Percentiles rank a stretch among this genome's conserved stretches.
phyloP scores from a whole-genome alignment of 164 flowering plant species.

The Pachysandra terminalis region DNA sequence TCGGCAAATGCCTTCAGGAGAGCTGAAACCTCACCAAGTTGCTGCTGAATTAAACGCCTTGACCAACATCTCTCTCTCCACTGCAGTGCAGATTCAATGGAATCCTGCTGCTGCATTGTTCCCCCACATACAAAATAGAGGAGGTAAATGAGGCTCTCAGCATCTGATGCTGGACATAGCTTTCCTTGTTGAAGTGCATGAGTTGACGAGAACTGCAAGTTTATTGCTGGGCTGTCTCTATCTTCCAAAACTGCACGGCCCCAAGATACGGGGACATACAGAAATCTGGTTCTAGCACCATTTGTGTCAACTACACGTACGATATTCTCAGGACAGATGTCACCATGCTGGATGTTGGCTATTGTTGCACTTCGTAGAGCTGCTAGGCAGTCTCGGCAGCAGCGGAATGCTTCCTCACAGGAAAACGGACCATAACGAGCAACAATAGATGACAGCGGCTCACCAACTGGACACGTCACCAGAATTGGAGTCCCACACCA shows the following conservation, averaged over 20 bases:
- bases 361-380: slow-evolving; percentile 55
- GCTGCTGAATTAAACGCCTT: slow-evolving; percentile 61
- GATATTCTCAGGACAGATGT: slow-evolving; percentile 75
- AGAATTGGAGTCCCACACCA: slow-evolving; percentile 86
- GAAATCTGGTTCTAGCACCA: slow-evolving; percentile 24
- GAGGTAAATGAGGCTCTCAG: slow-evolving; percentile 75
- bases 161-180: slow-evolving; percentile 77
- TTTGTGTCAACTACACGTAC: slow-evolving; percentile 35
- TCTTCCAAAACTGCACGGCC: slow-evolving; percentile 87
- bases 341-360: slow-evolving; percentile 74
- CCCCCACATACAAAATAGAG: slow-evolving; percentile 64
- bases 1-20: slow-evolving; percentile 82
- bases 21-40: slow-evolving; percentile 78
- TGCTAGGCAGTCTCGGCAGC: slow-evolving; percentile 73
- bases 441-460: slow-evolving; percentile 45
- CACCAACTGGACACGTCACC: slow-evolving; percentile 70
- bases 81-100: slow-evolving; percentile 74
- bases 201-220: slow-evolving; percentile 75
- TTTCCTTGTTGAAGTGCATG: slow-evolving; percentile 83
- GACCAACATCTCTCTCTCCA: slow-evolving; percentile 85
- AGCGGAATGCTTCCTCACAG: slow-evolving; percentile 53
- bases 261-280: slow-evolving; percentile 51
- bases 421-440: slow-evolving; percentile 45
- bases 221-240: slow-evolving; percentile 72
- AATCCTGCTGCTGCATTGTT: slow-evolving; percentile 56